phyloP scores from a whole-genome alignment of 1,284 basidiomycete species.

The Rhizoctonia solani region DNA sequence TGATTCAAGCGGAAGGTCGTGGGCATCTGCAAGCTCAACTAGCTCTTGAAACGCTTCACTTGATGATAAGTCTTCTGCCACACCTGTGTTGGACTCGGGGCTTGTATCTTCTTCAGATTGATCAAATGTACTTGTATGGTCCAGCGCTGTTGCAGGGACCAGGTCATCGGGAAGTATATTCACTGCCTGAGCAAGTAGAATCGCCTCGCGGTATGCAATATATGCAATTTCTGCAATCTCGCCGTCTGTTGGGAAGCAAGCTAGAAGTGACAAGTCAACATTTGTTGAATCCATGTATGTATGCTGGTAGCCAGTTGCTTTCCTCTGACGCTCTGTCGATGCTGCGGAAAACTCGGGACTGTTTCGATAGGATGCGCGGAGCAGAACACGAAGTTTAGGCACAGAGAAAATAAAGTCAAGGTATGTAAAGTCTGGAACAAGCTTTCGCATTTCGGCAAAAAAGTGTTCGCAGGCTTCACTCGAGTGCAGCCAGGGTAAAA shows the following conservation, averaged over 20 bases:
- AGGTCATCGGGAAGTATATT: neutral
- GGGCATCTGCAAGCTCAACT: neutral
- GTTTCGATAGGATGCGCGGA: too few species aligned
- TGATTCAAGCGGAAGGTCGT: neutral
- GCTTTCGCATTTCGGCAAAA: constrained; percentile 46
- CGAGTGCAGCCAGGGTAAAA: constrained; percentile 50
- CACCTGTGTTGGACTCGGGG: neutral
- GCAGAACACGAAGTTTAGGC: constrained; percentile 40
- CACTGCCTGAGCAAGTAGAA: neutral
- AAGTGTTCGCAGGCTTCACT: constrained; percentile 49
- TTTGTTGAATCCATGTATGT: neutral
- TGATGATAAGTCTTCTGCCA: neutral
- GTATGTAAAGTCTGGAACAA: constrained; percentile 48
- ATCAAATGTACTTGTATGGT: too few species aligned
- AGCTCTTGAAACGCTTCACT: neutral
- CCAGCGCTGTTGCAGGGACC: too few species aligned
- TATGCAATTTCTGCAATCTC: neutral
- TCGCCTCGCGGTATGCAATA: neutral
- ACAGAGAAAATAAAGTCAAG: constrained; percentile 47
- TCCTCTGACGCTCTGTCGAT: too few species aligned
- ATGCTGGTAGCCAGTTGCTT: constrained; percentile 1
- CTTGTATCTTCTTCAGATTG: neutral
- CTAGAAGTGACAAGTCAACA: neutral
- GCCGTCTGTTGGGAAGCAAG: neutral
- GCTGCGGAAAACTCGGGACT: too few species aligned